Evolutionary conservation across 768 basidiomycete species (phyloP).

Genomic region (Hypholoma sublateritium): DNA sequence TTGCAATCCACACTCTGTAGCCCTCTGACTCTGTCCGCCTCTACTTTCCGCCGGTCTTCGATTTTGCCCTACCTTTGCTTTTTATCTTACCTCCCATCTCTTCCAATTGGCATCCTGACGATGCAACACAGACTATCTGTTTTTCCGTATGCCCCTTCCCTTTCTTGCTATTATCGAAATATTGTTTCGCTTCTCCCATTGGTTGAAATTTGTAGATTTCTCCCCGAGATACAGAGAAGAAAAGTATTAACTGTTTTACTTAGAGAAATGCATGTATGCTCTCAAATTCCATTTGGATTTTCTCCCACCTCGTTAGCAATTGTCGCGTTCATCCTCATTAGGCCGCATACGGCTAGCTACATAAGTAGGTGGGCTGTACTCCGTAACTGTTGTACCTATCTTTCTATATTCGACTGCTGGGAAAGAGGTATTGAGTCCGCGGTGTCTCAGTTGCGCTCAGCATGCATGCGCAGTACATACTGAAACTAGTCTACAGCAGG

Average conservation of each 20-base stretch:
- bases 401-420: too few relatives aligned
- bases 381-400: too few relatives aligned
- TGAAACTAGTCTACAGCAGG: too few relatives aligned
- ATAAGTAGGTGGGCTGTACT: too few relatives aligned
- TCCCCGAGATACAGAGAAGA: background rate
- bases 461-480: too few relatives aligned
- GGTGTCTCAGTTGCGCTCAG: too few relatives aligned
- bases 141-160: too few relatives aligned
- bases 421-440: too few relatives aligned
- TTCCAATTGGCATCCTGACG: background rate
- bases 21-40: background rate
- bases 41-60: background rate
- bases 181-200: background rate
- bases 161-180: background rate
- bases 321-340: background rate
- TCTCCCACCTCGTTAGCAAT: background rate
- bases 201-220: background rate
- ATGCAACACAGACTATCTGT: background rate
- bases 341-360: background rate
- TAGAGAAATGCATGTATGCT: background rate
- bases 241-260: background rate
- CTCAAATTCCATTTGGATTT: background rate
- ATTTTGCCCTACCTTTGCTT: background rate
- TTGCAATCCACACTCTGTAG: conserved; percentile 1
- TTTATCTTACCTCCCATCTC: background rate